Conservation (phyloP, 148 eudicot genomes). For the Dianthus caryophyllus region DNA sequence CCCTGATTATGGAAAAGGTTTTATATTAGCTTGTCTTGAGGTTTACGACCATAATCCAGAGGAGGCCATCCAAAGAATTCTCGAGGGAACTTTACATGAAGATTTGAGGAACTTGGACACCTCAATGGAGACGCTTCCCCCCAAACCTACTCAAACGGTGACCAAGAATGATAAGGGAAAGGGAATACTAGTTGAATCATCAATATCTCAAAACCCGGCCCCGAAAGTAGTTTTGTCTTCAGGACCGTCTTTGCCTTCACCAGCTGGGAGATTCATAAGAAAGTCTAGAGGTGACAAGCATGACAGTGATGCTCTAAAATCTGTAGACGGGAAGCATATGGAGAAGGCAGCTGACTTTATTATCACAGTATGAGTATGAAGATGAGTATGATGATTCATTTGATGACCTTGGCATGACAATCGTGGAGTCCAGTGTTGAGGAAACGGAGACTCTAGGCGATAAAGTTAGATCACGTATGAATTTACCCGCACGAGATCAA, state of each 20-base stretch:
- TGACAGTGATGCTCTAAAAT: slow-evolving; percentile 40
- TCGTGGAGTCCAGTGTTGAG: slow-evolving; percentile 71
- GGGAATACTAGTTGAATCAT: slow-evolving; percentile 50
- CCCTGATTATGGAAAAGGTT: slow-evolving; percentile 91
- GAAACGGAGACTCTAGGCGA: slow-evolving; percentile 52
- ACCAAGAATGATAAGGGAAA: slow-evolving; percentile 68
- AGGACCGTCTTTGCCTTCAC: slow-evolving; percentile 39
- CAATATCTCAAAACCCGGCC: slow-evolving; percentile 25
- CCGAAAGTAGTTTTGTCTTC: slow-evolving; percentile 28
- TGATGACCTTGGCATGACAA: slow-evolving; percentile 79
- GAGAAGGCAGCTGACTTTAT: slow-evolving; percentile 57
- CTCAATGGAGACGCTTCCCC: slow-evolving; percentile 51
- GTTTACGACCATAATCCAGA: slow-evolving; percentile 82
- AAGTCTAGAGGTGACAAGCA: slow-evolving; percentile 40
- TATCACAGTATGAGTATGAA: slow-evolving; percentile 79
- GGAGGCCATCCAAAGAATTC: slow-evolving; percentile 85
- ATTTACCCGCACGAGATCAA: slow-evolving; percentile 23
- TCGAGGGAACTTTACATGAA: slow-evolving; percentile 81
- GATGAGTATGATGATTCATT: slow-evolving; percentile 97
- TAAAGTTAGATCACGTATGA: slow-evolving; percentile 29
- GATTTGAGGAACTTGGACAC: slow-evolving; percentile 64
- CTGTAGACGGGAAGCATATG: slow-evolving; percentile 45
- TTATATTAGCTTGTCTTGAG: slow-evolving; percentile 81
- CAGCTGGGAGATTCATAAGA: slow-evolving; percentile 67
- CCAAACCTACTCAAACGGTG: slow-evolving; percentile 34